Percentiles rank a stretch among this genome's conserved stretches.
Evolutionary conservation across 129 eudicot genomes (phyloP).

Genomic region (Tanacetum coccineum): DNA sequence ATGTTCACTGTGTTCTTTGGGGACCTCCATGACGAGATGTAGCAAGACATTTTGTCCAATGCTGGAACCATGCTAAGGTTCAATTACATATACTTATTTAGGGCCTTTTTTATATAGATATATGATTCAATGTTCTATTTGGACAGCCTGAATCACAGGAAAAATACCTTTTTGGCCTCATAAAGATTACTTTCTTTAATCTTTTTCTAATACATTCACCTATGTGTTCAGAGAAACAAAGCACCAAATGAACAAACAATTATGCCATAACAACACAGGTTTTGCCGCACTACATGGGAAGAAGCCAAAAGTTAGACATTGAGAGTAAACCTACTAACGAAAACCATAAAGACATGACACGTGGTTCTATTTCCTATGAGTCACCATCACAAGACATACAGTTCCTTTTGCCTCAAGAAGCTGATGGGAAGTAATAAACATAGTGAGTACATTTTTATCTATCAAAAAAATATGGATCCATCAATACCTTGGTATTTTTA

Average conservation of each 20-base stretch:
- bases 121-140: neutral
- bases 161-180: neutral
- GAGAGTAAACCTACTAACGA: conserved; percentile 29
- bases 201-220: conserved; percentile 17
- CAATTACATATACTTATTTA: conserved; percentile 4
- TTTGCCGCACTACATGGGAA: conserved; percentile 97
- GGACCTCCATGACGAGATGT: conserved; percentile 96
- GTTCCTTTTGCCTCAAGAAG: conserved; percentile 88
- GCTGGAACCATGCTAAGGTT: conserved; percentile 99
- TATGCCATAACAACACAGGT: conserved; percentile 97
- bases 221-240: conserved; percentile 59
- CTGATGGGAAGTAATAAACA: too few relatives aligned
- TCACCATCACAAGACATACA: conserved; percentile 84
- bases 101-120: neutral
- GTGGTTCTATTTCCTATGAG: conserved; percentile 45
- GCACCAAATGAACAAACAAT: conserved; percentile 82
- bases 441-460: too few relatives aligned
- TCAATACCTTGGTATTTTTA: too few relatives aligned
- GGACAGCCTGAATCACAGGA: neutral
- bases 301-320: conserved; percentile 48
- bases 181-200: conserved; percentile 3
- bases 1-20: conserved; percentile 99
- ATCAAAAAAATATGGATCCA: too few relatives aligned
- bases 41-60: conserved; percentile 93
- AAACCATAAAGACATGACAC: conserved; percentile 27